Base-by-base conservation (phyloP, 148 eudicot genomes). In the Camellia japonica region DNA sequence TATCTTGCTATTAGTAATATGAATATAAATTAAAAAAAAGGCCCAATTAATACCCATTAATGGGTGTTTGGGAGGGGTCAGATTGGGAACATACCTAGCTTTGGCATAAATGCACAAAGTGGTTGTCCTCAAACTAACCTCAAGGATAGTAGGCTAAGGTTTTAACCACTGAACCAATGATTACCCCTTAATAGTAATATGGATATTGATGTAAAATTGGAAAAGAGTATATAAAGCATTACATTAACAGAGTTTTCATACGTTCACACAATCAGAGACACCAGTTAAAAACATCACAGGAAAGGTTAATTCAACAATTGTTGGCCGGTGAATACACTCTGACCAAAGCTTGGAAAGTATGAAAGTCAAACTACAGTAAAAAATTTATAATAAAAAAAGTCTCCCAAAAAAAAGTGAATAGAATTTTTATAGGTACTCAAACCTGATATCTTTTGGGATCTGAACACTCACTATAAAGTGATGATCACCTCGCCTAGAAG, bases 401-500 rank as follows among this genome's bases (percentile, higher is more conserved):
- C 38, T 30, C 38, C 38, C 38, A 30, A 30, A 30, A 30, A 1
- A 30, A 30, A 30, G 38, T 30, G 38, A 30, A 30, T 30, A n/a
- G 43, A 74, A 13, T 1, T 71, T 2, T 7, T 47, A 67, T 46
- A 18, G 8, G 55, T 16, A 41, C 74, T 55, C 88, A 86, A 82
- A 94, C 98, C 98, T 95, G 85, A 90, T 79, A 74, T 69, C 63
- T 82, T 86, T 89, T 30, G 98, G 98, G 77, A 95, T 91, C 79
- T 78, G 85, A 72, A 95, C 90, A 66, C 87, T 90, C 77, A 93
- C 96, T 73, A 88, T 77, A 78, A 95, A 93, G 56, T 89, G 85
- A 87, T 95, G 98, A 88, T 93, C 93, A 30, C 98, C 98, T 79
- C 96, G 87, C 63, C 70, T 79, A 77, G 88, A 91, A 69, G 83